These are phyloP conservation scores for Botrytis pseudocinerea DNA, from an alignment of 2,329 filamentous ascomycete species.

Conservation along the genomic window DNA sequence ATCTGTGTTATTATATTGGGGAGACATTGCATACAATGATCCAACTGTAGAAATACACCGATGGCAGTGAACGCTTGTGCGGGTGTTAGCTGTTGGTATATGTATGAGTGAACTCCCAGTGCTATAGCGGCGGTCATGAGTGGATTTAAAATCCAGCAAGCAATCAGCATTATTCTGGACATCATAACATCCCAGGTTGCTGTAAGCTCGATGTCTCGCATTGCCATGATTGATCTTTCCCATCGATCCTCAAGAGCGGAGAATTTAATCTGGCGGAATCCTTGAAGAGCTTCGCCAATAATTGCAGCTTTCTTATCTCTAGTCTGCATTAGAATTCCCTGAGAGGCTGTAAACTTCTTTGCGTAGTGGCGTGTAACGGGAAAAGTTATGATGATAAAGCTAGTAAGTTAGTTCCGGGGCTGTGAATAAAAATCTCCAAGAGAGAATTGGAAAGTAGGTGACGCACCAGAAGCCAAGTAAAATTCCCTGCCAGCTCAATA, in stretches of 20 bases:
- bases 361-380: slow-evolving; percentile 56
- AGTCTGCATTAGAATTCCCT: slow-evolving; percentile 70
- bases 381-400: slow-evolving; percentile 59
- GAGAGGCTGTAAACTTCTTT: slow-evolving; percentile 58
- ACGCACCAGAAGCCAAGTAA: slow-evolving; percentile 55
- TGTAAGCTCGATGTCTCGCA: slow-evolving; percentile 64
- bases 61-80: slow-evolving; percentile 78
- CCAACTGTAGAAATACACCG: slow-evolving; percentile 68
- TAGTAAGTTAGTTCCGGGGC: slow-evolving; percentile 54
- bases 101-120: slow-evolving; percentile 63
- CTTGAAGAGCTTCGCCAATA: slow-evolving; percentile 71
- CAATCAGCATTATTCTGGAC: slow-evolving; percentile 28
- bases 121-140: slow-evolving; percentile 70
- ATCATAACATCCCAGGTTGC: slow-evolving; percentile 55
- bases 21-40: slow-evolving; percentile 66
- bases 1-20: slow-evolving; percentile 69
- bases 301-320: slow-evolving; percentile 73
- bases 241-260: slow-evolving; percentile 73
- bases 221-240: slow-evolving; percentile 65
- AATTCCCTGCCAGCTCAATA: slow-evolving; percentile 71
- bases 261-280: slow-evolving; percentile 82
- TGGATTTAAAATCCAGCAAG: slow-evolving; percentile 67
- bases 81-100: slow-evolving; percentile 62
- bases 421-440: neutral
- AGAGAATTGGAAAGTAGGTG: neutral